These are phyloP conservation scores for Apiotrichum laibachii DNA, from an alignment of 1,284 basidiomycete genomes.

Conservation along the genomic window DNA sequence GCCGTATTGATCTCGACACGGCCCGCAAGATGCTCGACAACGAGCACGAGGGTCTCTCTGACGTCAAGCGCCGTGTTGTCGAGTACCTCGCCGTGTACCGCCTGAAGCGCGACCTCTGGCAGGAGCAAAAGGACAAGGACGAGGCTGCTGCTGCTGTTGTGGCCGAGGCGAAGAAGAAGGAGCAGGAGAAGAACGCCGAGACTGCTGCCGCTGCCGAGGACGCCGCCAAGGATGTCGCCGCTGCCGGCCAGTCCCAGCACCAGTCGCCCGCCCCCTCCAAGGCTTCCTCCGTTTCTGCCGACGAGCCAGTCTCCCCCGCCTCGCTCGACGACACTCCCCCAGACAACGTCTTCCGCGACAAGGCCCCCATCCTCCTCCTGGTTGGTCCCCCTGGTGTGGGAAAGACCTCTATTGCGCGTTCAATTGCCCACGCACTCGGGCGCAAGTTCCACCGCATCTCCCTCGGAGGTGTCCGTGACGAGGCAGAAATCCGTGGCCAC, in stretches of 20 bases:
- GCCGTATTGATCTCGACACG: conserved; percentile 33
- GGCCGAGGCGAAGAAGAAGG: background rate
- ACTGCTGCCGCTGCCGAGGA: background rate
- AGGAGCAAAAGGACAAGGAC: conserved; percentile 25
- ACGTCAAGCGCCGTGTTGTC: conserved; percentile 46
- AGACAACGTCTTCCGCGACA: conserved; percentile 41
- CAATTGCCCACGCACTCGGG: conserved; percentile 41
- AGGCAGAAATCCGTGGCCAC: conserved; percentile 98
- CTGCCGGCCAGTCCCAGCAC: background rate
- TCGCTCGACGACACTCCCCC: conserved; percentile 31
- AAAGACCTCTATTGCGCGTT: conserved; percentile 64
- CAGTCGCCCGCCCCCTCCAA: background rate
- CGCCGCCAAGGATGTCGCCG: background rate
- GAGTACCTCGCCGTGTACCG: conserved; percentile 49
- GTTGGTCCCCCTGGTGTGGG: conserved; percentile 96
- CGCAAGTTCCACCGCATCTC: conserved; percentile 66
- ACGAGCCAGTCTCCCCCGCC: background rate
- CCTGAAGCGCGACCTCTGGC: conserved; percentile 42
- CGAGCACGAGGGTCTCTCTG: conserved; percentile 46
- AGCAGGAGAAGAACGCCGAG: background rate
- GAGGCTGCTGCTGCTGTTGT: background rate
- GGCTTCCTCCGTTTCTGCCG: background rate
- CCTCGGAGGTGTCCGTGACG: conserved; percentile 91
- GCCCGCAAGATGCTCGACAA: conserved; percentile 38
- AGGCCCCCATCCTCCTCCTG: conserved; percentile 53